Evolutionary conservation across 768 basidiomycete genomes (phyloP), one percentile per base, ranked within the genome.

Genomic region (Collybia nuda): DNA sequence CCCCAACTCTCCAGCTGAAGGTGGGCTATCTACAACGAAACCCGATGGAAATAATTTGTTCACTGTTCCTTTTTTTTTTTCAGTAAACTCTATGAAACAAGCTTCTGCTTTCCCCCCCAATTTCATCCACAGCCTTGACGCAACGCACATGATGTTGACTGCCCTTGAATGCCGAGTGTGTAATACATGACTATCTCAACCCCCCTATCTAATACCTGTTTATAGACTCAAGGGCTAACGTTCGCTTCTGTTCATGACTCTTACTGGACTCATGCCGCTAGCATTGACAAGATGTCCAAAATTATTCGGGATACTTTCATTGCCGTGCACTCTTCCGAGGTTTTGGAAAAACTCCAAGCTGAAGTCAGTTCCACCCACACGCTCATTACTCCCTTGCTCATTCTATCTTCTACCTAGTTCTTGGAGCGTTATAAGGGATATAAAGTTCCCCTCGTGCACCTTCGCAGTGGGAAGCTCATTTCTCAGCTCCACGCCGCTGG

Each of bases 171-270:
- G 94, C 67, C 73, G 79, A 55, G 93, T 91, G 67, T 36, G 37
- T 37, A 32, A n/a, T 6, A 15, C 23, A 39, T 19, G 37, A 11
- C 39, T 38, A 44, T 39, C 15, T 18, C 29, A 11, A 3, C 44
- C 1, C 40, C 26, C 8, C 58, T 47, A 40, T 45, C 26, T 56
- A 18, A 52, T 51, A 45, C 26, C 5, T 11, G 32, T 47, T 15
- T 35, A 2, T 59, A 93, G 90, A 80, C 85, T 11, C 81, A 80
- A 60, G 77, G 75, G 32, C 62, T 99, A 56, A 85, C 86, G 0
- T 98, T 98, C 66, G 95, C 96, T 0, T 90, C 93, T 0, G 97
- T 99, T 9, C 97, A 99, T 63, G 97, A 99, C 64, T 98, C 97
- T 0, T 99, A 98, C 70, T 99, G 97, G 97, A 98, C 96, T 3